Evolutionary conservation across 2,329 filamentous ascomycete genomes (phyloP), one percentile per base, ranked within the genome.

Genomic region (Fusarium agapanthi): DNA sequence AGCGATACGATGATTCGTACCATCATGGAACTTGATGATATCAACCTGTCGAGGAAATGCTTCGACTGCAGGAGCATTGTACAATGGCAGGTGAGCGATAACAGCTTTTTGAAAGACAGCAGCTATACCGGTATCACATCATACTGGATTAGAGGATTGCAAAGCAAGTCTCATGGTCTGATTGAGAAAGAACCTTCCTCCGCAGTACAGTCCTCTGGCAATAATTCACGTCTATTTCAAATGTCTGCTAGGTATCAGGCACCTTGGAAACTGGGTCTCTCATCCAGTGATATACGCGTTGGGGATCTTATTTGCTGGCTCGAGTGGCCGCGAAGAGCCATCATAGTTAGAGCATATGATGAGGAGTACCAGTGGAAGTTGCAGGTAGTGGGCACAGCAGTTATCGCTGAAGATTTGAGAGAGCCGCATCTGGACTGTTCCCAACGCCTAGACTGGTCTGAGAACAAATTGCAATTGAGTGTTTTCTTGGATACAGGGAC

Each of bases 191-290:
- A 28, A 0, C 0, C 5, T 20, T 14, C 16, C 7, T 20, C 22
- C 9, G 14, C 3, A 20, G 35, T 15, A 24, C 7, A 22, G 35
- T 34, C 20, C 18, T 18, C 28, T 22, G 18, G 6, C 7, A 16
- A 41, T 7, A 51, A 13, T 7, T 30, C 20, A 8, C 32, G 26
- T 22, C n/a, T 47, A 1, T 57, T 61, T 32, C 34, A 57, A 16
- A 61, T 61, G 34, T 38, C n/a, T 15, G 5, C 7, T n/a, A 7
- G 3, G 14, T 0, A 11, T 22, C 3, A 11, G 6, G 2, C 26
- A 18, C 48, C 16, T 1, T 38, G 22, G 40, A 61, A 32, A 15
- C 4, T 61, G 4, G 41, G 51, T 38, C 16, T 61, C 5, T 7
- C 26, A 3, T 61, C 59, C 4, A 40, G 41, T 6, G 28, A 47